These are phyloP conservation scores for Tilletia setariae DNA, from an alignment of 1,284 basidiomycete species.

Conservation along the genomic window DNA sequence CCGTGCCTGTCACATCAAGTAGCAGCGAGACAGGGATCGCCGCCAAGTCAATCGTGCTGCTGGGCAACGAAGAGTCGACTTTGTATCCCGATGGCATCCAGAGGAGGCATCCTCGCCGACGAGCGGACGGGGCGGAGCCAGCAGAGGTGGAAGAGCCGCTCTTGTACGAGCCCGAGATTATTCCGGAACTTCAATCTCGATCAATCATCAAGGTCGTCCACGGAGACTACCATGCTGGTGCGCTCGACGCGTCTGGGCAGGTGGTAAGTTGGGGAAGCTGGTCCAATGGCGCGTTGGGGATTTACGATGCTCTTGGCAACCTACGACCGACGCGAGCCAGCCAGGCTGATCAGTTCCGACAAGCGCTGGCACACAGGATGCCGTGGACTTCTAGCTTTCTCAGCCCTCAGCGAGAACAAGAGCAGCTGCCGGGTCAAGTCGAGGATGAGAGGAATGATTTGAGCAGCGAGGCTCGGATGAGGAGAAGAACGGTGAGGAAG, in stretches of 20 bases:
- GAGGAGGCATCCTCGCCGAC: not conserved
- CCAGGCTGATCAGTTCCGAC: too few species aligned
- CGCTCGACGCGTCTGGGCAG: slow-evolving; percentile 72
- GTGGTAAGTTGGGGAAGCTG: slow-evolving; percentile 80
- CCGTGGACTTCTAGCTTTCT: too few species aligned
- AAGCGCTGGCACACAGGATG: too few species aligned
- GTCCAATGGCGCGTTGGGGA: slow-evolving; percentile 73
- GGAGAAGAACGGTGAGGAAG: slow-evolving; percentile 16
- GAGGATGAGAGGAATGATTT: slow-evolving; percentile 14
- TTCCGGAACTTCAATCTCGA: slow-evolving; percentile 69
- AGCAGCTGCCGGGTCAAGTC: not conserved
- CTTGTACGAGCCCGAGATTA: slow-evolving; percentile 60
- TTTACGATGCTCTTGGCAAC: slow-evolving; percentile 58
- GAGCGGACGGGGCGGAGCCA: not conserved
- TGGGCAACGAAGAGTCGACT: slow-evolving; percentile 41
- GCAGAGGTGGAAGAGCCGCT: not conserved
- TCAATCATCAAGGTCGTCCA: slow-evolving; percentile 76
- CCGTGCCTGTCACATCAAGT: slow-evolving; percentile 20
- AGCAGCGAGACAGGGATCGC: too few species aligned
- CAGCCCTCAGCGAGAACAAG: not conserved
- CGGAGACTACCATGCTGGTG: slow-evolving; percentile 84
- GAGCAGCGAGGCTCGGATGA: slow-evolving; percentile 22
- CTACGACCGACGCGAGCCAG: slow-evolving; percentile 11
- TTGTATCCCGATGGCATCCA: not conserved
- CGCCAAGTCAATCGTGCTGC: slow-evolving; percentile 31